A percentile compares a stretch with the other conserved stretches of the same genome.
These are phyloP conservation scores for Lophiotrema nucula DNA, from an alignment of 495 filamentous ascomycete genomes.

Conservation along the genomic window DNA sequence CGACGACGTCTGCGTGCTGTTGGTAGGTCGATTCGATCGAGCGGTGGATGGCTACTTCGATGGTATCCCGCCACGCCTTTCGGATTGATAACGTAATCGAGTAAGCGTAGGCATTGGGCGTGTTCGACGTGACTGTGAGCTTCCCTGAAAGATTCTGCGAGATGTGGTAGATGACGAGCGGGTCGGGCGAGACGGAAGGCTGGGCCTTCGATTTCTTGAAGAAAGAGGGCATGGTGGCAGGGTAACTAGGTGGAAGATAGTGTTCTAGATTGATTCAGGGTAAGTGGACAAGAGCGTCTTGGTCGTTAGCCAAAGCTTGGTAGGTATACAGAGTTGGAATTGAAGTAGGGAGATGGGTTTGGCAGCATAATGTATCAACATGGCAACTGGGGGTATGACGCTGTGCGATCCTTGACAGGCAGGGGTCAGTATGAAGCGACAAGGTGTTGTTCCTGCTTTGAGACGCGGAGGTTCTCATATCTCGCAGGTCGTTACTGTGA, in stretches of 20 bases:
- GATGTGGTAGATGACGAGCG: conserved; percentile 5
- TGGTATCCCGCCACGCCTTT: not conserved
- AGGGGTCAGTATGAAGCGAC: not conserved
- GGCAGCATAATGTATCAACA: not conserved
- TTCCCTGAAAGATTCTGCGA: conserved; percentile 2
- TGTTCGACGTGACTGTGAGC: not conserved
- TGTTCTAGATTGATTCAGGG: too few species aligned
- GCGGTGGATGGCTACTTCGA: conserved; percentile 9
- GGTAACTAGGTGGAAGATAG: not conserved
- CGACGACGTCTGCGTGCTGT: not conserved
- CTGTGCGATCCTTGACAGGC: not conserved
- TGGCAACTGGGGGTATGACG: not conserved
- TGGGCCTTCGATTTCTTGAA: not conserved
- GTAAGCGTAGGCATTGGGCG: not conserved
- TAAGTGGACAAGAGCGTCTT: not conserved
- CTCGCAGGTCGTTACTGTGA: not conserved
- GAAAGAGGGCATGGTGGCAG: not conserved
- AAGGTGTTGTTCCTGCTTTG: not conserved
- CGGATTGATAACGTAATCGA: not conserved
- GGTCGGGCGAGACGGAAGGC: not conserved
- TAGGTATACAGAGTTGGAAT: not conserved
- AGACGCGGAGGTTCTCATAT: not conserved
- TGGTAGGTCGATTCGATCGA: not conserved
- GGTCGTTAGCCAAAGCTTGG: not conserved
- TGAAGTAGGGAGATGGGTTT: not conserved